These are phyloP conservation scores for Yarrowia galli DNA, from an alignment of 1,139 yeast species.

Conservation along the genomic window DNA sequence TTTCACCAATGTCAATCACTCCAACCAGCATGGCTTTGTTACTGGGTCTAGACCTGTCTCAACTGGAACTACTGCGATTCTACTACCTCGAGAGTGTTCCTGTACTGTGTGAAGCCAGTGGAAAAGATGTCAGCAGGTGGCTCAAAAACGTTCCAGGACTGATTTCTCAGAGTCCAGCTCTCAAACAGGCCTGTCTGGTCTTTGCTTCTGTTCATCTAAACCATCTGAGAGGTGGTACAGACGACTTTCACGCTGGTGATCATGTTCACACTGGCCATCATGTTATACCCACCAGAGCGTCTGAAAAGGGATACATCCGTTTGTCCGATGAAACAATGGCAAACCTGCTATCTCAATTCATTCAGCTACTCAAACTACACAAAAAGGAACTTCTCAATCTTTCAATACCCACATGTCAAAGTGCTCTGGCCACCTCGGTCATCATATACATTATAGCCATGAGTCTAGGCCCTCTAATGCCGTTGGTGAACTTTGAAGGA, in stretches of 20 bases:
- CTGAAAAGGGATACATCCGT: too few species aligned
- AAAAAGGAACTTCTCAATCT: not conserved
- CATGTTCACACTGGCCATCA: too few species aligned
- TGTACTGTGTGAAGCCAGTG: slow-evolving; percentile 1
- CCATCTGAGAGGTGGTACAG: not conserved
- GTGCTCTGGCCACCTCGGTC: slow-evolving; percentile 5
- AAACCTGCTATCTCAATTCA: not conserved
- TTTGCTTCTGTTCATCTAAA: not conserved
- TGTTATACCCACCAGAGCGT: too few species aligned
- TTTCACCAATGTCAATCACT: too few species aligned
- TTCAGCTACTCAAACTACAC: not conserved
- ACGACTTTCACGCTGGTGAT: too few species aligned
- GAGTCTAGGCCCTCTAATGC: slow-evolving; percentile 4
- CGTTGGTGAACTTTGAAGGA: slow-evolving; percentile 1
- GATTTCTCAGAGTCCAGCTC: not conserved
- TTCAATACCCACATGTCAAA: not conserved
- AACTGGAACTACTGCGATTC: slow-evolving; percentile 1
- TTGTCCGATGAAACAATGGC: not conserved
- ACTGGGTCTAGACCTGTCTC: not conserved
- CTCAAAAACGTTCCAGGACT: not conserved
- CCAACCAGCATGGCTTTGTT: not conserved
- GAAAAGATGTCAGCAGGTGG: slow-evolving; percentile 7
- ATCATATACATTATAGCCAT: slow-evolving; percentile 5
- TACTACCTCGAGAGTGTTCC: slow-evolving; percentile 1
- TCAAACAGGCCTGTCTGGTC: slow-evolving; percentile 6